Evolutionary conservation across 2,329 filamentous ascomycete species (phyloP).

Genomic region (Neobulgaria alba): DNA sequence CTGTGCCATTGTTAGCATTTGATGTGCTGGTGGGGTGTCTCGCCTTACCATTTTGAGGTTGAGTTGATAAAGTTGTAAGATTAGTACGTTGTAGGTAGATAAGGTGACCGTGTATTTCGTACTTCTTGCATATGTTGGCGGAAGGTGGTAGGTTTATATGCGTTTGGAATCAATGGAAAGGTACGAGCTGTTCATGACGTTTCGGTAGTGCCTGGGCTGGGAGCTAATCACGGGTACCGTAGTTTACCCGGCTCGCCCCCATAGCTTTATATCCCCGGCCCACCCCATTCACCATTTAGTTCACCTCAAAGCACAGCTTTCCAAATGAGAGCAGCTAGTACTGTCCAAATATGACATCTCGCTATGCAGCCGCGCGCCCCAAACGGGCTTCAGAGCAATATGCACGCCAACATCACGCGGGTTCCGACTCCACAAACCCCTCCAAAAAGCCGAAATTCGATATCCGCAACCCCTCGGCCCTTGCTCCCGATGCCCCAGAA

Average conservation of each 20-base stretch:
- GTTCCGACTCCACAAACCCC: constrained; percentile 36
- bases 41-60: constrained; percentile 17
- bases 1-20: constrained; percentile 15
- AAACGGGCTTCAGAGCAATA: constrained; percentile 80
- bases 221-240: constrained; percentile 13
- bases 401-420: constrained; percentile 62
- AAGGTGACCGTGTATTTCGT: no score
- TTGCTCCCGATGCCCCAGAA: constrained; percentile 73
- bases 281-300: no score
- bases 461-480: constrained; percentile 83
- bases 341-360: constrained; percentile 47
- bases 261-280: no score
- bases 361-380: constrained; percentile 61
- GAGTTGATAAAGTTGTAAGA: no score
- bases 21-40: neutral
- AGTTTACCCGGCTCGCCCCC: no score
- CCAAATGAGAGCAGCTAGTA: no score
- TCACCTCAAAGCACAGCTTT: no score
- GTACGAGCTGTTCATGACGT: constrained; percentile 9
- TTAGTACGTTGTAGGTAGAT: no score
- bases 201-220: constrained; percentile 12
- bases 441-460: constrained; percentile 87
- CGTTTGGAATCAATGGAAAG: neutral
- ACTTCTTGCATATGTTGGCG: neutral
- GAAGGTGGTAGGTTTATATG: constrained; percentile 1